Conservation (phyloP, 345 rosid species). For the Salix viminalis region DNA sequence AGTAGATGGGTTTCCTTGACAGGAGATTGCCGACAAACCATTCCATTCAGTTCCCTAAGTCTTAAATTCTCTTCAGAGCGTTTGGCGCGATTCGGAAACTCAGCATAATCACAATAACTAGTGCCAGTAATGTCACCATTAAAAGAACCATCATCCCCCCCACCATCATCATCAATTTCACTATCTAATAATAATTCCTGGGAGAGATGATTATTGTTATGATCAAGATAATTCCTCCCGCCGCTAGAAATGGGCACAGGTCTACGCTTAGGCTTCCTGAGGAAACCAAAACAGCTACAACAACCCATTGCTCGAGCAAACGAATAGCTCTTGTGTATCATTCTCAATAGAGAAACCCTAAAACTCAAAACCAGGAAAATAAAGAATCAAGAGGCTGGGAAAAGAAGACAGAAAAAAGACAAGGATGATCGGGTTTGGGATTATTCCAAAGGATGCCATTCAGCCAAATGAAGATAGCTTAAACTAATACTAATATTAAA, state of each 20-base stretch:
- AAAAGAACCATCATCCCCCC: slow-evolving; percentile 45
- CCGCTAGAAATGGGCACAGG: slow-evolving; percentile 26
- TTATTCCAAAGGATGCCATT: slow-evolving; percentile 92
- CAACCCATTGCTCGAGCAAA: slow-evolving; percentile 73
- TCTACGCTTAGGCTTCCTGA: slow-evolving; percentile 35
- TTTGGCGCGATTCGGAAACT: slow-evolving; percentile 44
- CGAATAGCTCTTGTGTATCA: slow-evolving; percentile 37
- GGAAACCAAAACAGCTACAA: slow-evolving; percentile 85
- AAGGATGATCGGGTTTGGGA: slow-evolving; percentile 31
- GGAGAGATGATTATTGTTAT: slow-evolving; percentile 28
- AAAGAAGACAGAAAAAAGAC: slow-evolving; percentile 5
- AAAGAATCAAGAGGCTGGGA: slow-evolving; percentile 25
- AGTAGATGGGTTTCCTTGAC: slow-evolving; percentile 78
- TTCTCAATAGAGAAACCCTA: slow-evolving; percentile 1
- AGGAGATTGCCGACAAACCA: slow-evolving; percentile 83
- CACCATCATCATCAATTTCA: slow-evolving; percentile 55
- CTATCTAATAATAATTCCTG: slow-evolving; percentile 56
- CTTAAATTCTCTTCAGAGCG: slow-evolving; percentile 72
- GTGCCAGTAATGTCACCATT: slow-evolving; percentile 53
- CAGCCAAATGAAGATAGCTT: slow-evolving; percentile 64
- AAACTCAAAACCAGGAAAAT: slow-evolving; percentile 32
- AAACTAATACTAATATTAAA: slow-evolving; percentile 33
- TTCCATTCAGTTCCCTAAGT: slow-evolving; percentile 59
- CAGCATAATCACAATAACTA: slow-evolving; percentile 48
- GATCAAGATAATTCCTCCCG: slow-evolving; percentile 27